Conservation (phyloP, 495 filamentous ascomycete species). For the Penicillium cataractarum region DNA sequence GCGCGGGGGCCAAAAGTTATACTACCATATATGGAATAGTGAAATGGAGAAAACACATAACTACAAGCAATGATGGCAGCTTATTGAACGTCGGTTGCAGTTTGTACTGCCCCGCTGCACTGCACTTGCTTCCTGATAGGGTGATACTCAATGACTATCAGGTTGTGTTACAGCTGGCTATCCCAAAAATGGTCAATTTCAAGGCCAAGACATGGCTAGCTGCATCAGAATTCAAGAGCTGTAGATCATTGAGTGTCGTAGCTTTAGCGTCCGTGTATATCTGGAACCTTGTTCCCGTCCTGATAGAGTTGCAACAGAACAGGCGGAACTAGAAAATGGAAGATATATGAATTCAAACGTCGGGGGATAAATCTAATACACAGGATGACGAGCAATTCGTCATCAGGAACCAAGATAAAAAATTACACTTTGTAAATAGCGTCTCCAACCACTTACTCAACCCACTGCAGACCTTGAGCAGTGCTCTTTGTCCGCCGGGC, state of each 20-base stretch:
- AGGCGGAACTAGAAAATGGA: not conserved
- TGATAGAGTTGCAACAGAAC: not conserved
- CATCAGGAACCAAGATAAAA: conserved; percentile 21
- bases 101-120: not conserved
- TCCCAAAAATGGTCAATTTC: not conserved
- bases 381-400: conserved; percentile 10
- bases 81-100: not conserved
- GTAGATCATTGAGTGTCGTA: not conserved
- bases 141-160: not conserved
- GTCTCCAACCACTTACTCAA: conserved; percentile 19
- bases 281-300: too few relatives aligned
- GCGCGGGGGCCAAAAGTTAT: not conserved
- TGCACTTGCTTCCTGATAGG: not conserved
- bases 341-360: conserved; percentile 15
- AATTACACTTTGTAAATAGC: conserved; percentile 29
- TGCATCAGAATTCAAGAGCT: not conserved
- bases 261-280: too few relatives aligned
- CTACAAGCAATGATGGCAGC: not conserved
- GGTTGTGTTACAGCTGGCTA: not conserved
- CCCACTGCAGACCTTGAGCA: conserved; percentile 35
- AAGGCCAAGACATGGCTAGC: too few relatives aligned
- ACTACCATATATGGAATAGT: not conserved
- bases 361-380: conserved; percentile 29
- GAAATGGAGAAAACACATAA: not conserved
- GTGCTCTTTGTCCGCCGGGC: conserved; percentile 29